These are phyloP conservation scores for Mucuna pruriens DNA, from an alignment of 306 rosid species.

Conservation along the genomic window DNA sequence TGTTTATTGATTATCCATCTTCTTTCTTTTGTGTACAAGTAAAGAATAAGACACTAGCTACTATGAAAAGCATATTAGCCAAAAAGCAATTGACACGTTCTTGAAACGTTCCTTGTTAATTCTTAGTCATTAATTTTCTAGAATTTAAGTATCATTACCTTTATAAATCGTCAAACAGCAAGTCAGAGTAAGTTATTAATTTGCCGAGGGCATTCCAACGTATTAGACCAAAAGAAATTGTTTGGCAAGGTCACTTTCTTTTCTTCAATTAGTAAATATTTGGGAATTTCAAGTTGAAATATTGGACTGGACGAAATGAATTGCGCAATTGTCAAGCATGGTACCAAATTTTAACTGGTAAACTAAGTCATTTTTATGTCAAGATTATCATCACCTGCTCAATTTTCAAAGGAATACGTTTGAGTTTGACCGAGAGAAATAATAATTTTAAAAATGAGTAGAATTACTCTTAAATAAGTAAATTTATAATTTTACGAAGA, in stretches of 20 bases:
- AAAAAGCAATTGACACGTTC: background rate
- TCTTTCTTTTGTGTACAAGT: background rate
- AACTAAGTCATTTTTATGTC: conserved; percentile 10
- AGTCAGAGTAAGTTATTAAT: background rate
- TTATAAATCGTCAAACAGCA: background rate
- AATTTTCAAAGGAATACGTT: conserved; percentile 16
- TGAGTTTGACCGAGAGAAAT: background rate
- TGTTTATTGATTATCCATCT: background rate
- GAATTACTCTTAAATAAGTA: background rate
- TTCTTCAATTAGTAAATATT: background rate
- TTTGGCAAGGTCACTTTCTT: background rate
- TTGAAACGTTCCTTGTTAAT: background rate
- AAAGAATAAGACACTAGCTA: background rate
- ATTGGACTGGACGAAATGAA: conserved; percentile 19
- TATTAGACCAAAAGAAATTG: background rate
- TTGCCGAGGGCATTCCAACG: conserved; percentile 7
- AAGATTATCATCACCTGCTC: background rate
- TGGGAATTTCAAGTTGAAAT: conserved; percentile 35
- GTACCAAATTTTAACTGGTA: conserved; percentile 20
- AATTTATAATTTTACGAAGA: background rate
- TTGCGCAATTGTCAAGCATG: conserved; percentile 6
- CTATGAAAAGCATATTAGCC: background rate
- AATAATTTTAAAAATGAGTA: background rate
- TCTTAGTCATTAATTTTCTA: background rate
- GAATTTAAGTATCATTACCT: conserved; percentile 6